Base-by-base conservation (phyloP, 345 rosid genomes). In the Anacardium occidentale region DNA sequence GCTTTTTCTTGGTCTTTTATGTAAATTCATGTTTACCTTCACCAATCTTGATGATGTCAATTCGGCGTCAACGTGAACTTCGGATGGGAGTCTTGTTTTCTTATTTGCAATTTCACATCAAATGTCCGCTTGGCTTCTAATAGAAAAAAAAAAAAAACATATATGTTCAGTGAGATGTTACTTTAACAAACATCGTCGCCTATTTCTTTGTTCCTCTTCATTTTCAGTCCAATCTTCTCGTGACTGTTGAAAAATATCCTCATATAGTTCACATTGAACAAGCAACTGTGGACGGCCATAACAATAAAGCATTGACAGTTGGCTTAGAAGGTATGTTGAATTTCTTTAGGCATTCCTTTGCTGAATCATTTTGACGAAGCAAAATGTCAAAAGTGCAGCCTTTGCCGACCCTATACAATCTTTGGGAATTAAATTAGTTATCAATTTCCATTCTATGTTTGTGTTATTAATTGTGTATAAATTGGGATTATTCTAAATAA, bases 51-150 rank as follows among this genome's bases (percentile, higher is more conserved):
- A 70, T 91, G 98, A 92, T 77, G 80, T 93, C 98, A 60, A 93
- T 93, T 60, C 83, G 92, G 63, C 92, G 94, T 74, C 91, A 86
- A 72, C 73, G 81, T 78, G 97, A 93, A 82, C 92, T 91, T 76
- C 98, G 96, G 47, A 87, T 86, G 94, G 97, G 90, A 71, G 44
- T 37, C 15, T 17, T 52, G 32, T 51, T 69, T 1, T 44, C 24
- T 64, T n/a, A 34, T 62, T 22, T 32, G 37, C 5, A 17, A 71
- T 67, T 21, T 11, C 18, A 10, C 14, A 5, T 29, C 13, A 60
- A 62, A 18, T 24, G 48, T 69, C 3, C 17, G 13, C 26, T 64
- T 76, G 54, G 14, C 7, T 37, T 7, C 42, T 37, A 37, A 37
- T 37, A 37, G 42, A 9, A 37, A 37, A 37, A 37, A 37, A 37